phyloP scores from a whole-genome alignment of 2,329 filamentous ascomycete species.

The Neonectria neomacrospora region DNA sequence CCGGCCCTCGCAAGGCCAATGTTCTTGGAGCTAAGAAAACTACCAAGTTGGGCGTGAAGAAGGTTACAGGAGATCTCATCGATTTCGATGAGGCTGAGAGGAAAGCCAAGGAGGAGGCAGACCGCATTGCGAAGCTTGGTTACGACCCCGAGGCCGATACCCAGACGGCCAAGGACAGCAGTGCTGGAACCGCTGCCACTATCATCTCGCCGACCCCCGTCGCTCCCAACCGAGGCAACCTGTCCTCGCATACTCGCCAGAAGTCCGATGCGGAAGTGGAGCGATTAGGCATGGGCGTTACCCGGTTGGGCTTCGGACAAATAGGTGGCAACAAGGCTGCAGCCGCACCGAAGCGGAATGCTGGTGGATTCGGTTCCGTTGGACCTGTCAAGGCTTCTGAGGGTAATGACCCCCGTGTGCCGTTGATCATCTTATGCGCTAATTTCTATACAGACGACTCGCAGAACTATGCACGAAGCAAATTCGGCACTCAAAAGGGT shows the following conservation, averaged over 20 bases:
- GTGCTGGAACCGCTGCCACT: slow-evolving; percentile 65
- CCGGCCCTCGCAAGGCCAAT: slow-evolving; percentile 81
- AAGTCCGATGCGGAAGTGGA: slow-evolving; percentile 84
- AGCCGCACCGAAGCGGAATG: slow-evolving; percentile 73
- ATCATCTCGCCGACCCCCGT: slow-evolving; percentile 81
- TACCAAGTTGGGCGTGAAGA: slow-evolving; percentile 90
- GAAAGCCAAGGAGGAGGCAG: slow-evolving; percentile 96
- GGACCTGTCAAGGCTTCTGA: slow-evolving; percentile 77
- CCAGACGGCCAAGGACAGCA: slow-evolving; percentile 58
- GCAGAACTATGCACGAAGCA: slow-evolving; percentile 83
- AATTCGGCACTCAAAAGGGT: slow-evolving; percentile 92
- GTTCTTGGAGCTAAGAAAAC: slow-evolving; percentile 88
- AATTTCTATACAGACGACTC: slow-evolving; percentile 68
- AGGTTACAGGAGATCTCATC: slow-evolving; percentile 81
- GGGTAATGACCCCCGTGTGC: slow-evolving; percentile 59
- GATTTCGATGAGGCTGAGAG: slow-evolving; percentile 98
- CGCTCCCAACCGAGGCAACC: slow-evolving; percentile 69
- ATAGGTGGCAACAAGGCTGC: slow-evolving; percentile 73
- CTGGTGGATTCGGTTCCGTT: slow-evolving; percentile 88
- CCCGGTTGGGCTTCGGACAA: slow-evolving; percentile 88
- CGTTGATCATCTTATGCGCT: slow-evolving; percentile 5
- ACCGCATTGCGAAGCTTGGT: slow-evolving; percentile 92
- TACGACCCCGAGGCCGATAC: slow-evolving; percentile 91
- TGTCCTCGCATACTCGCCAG: slow-evolving; percentile 66
- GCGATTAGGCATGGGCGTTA: slow-evolving; percentile 88